These are phyloP conservation scores for Phragmites australis DNA, from an alignment of 176 grass and related monocot genomes.

Conservation along the genomic window DNA sequence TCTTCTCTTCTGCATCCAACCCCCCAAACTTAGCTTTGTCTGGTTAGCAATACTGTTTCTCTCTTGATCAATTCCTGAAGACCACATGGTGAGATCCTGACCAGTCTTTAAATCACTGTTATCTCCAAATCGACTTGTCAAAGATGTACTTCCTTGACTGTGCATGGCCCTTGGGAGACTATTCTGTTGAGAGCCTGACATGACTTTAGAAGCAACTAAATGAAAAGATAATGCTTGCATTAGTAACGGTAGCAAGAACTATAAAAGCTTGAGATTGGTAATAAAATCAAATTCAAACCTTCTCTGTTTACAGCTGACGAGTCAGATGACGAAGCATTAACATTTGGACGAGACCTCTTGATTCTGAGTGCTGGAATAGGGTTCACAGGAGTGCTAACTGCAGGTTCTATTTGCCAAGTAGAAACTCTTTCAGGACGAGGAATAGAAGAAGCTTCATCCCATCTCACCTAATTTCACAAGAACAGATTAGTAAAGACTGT, in stretches of 20 bases:
- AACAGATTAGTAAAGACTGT: constrained; percentile 19
- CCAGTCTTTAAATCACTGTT: constrained; percentile 37
- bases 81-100: constrained; percentile 53
- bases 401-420: constrained; percentile 88
- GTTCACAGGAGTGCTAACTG: constrained; percentile 54
- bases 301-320: constrained; percentile 60
- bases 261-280: not conserved
- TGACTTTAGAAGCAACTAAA: constrained; percentile 54
- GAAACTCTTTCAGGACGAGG: constrained; percentile 85
- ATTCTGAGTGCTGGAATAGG: constrained; percentile 49
- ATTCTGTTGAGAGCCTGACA: constrained; percentile 45
- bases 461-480: constrained; percentile 64
- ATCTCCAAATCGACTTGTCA: constrained; percentile 36
- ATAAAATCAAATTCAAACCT: constrained; percentile 51
- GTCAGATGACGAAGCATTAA: constrained; percentile 40
- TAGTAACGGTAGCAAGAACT: constrained; percentile 13
- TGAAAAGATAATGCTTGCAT: constrained; percentile 34
- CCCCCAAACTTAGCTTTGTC: constrained; percentile 13
- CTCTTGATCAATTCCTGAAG: constrained; percentile 36
- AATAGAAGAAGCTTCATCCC: constrained; percentile 85
- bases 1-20: constrained; percentile 33
- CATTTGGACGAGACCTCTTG: constrained; percentile 65
- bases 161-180: constrained; percentile 56
- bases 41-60: constrained; percentile 39
- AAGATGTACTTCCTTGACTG: constrained; percentile 54